These are phyloP conservation scores for Haplosporangium gracile DNA, from an alignment of 192 early-diverging fungal genomes.

Conservation along the genomic window DNA sequence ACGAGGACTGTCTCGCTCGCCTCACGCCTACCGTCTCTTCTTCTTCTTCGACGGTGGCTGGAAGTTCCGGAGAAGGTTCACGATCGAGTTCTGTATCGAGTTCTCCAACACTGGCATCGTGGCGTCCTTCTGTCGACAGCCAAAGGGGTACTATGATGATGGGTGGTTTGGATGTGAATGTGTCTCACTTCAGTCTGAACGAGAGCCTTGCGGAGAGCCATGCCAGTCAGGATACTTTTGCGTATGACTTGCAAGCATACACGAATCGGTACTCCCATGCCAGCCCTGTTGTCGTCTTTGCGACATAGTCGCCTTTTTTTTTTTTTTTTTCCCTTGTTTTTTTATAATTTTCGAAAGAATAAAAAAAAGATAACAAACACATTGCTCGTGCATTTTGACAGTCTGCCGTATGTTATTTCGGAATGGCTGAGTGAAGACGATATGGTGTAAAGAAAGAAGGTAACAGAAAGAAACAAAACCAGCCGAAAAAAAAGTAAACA, in stretches of 20 bases:
- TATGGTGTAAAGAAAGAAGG: no score
- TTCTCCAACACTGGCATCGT: constrained; percentile 16
- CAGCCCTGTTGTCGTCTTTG: constrained; percentile 11
- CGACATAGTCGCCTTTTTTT: background rate
- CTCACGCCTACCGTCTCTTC: background rate
- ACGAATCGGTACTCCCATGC: constrained; percentile 25
- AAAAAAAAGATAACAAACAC: no score
- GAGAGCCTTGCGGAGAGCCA: constrained; percentile 18
- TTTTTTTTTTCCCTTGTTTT: no score
- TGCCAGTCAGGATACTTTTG: background rate
- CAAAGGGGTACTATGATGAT: background rate
- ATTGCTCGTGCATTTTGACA: no score
- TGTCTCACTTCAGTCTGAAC: constrained; percentile 19
- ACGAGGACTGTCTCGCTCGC: constrained; percentile 22
- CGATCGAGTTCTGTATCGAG: background rate
- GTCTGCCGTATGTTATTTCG: no score
- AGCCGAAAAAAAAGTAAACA: no score
- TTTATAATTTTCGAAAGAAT: no score
- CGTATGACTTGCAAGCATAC: constrained; percentile 33
- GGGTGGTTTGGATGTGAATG: background rate
- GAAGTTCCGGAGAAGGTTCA: background rate
- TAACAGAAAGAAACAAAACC: no score
- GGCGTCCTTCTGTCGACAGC: background rate
- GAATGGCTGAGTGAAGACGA: no score
- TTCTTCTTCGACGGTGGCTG: background rate